A percentile compares a stretch with the other conserved stretches of the same genome.
Conservation (phyloP, 2,329 filamentous ascomycete species). For the Colletotrichum plurivorum region DNA sequence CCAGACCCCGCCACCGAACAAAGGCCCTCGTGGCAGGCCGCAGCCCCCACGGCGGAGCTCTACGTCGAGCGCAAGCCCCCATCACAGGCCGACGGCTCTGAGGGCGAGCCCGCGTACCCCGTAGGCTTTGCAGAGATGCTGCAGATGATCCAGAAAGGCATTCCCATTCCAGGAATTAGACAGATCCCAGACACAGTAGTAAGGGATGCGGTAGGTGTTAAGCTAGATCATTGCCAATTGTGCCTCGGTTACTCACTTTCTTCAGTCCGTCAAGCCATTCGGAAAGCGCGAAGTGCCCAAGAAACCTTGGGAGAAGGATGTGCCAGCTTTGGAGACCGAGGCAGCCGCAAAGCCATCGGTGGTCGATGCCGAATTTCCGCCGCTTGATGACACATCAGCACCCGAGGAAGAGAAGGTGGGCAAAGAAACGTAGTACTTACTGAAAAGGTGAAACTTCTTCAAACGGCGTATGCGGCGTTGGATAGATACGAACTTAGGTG, state of each 20-base stretch:
- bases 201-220: constrained; percentile 72
- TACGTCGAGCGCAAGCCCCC: constrained; percentile 56
- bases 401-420: constrained; percentile 4
- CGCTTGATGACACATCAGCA: constrained; percentile 43
- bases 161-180: constrained; percentile 88
- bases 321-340: constrained; percentile 17
- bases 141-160: constrained; percentile 84
- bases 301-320: constrained; percentile 85
- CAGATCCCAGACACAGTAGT: constrained; percentile 87
- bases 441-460: background rate
- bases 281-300: constrained; percentile 62
- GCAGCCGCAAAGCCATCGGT: constrained; percentile 41
- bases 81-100: constrained; percentile 40
- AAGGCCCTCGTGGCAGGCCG: constrained; percentile 62
- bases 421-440: constrained; percentile 11
- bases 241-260: background rate
- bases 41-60: constrained; percentile 63
- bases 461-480: constrained; percentile 15
- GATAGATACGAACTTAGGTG: background rate
- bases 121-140: constrained; percentile 89
- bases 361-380: constrained; percentile 53
- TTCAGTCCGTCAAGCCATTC: constrained; percentile 62
- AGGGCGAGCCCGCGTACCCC: constrained; percentile 78
- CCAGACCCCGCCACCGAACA: background rate
- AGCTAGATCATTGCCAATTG: background rate